Evolutionary conservation across 768 basidiomycete species (phyloP).

Genomic region (Pisolithus microcarpus): DNA sequence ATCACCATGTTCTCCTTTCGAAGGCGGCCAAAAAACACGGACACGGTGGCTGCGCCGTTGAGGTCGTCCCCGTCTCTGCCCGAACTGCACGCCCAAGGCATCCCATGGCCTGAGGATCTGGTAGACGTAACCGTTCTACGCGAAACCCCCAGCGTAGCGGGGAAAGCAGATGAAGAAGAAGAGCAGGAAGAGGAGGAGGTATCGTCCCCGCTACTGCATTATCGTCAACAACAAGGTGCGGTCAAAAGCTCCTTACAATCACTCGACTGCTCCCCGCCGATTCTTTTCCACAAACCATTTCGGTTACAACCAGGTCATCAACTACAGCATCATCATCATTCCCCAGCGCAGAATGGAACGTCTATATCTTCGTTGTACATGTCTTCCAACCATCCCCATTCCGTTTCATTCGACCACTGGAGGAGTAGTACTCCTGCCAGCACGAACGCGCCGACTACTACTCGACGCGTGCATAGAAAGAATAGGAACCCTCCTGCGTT

Average conservation of each 20-base stretch:
- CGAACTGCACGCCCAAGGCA: conserved; percentile 64
- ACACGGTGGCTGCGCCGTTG: conserved; percentile 38
- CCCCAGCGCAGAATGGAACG: conserved; percentile 29
- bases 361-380: conserved; percentile 69
- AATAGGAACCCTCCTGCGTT: conserved; percentile 67
- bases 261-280: conserved; percentile 39
- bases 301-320: conserved; percentile 37
- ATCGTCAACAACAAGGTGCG: conserved; percentile 54
- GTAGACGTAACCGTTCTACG: conserved; percentile 66
- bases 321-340: too few relatives aligned
- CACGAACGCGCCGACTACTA: conserved; percentile 30
- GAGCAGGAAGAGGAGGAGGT: too few relatives aligned
- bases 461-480: conserved; percentile 56
- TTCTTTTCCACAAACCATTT: conserved; percentile 83
- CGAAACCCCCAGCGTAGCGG: conserved; percentile 24
- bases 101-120: conserved; percentile 80
- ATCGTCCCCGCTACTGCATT: conserved; percentile 12
- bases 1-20: conserved; percentile 64
- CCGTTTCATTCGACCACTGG: conserved; percentile 51
- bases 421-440: conserved; percentile 30
- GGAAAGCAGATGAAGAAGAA: conserved; percentile 7
- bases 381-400: conserved; percentile 43
- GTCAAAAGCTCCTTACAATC: conserved; percentile 59
- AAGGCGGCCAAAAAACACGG: conserved; percentile 49
- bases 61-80: conserved; percentile 79